These are phyloP conservation scores for Neopestalotiopsis rosae DNA, from an alignment of 2,329 filamentous ascomycete species.

Conservation along the genomic window DNA sequence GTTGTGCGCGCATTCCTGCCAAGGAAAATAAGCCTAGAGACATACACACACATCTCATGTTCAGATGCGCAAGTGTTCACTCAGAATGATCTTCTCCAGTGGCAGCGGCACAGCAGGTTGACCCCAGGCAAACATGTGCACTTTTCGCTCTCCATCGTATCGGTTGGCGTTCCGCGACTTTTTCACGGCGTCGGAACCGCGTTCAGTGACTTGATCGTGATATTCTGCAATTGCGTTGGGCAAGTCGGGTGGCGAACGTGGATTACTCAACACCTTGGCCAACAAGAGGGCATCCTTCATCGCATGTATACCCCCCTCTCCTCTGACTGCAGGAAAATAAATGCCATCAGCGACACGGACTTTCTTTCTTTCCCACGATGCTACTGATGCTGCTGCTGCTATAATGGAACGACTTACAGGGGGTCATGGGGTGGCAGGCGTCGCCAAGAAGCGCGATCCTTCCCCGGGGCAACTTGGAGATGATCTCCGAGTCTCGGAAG, in stretches of 20 bases:
- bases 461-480: conserved; percentile 33
- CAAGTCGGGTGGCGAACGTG: neutral
- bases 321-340: conserved; percentile 39
- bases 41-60: neutral
- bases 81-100: neutral
- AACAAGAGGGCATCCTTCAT: conserved; percentile 43
- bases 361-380: neutral
- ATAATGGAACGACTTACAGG: conserved; percentile 39
- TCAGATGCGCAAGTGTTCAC: neutral
- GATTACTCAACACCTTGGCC: neutral
- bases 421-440: conserved; percentile 52
- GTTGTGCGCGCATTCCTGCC: too few relatives aligned
- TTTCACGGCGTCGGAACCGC: conserved; percentile 3
- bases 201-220: conserved; percentile 5
- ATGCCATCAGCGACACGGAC: neutral
- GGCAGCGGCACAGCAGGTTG: neutral
- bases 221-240: neutral
- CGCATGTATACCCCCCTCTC: conserved; percentile 53
- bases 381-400: neutral
- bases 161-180: neutral
- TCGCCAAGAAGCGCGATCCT: conserved; percentile 49
- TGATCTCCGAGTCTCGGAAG: conserved; percentile 22
- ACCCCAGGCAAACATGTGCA: conserved; percentile 7
- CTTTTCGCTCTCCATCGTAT: neutral
- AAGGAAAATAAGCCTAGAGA: neutral